A percentile compares a stretch with the other conserved stretches of the same genome.
Evolutionary conservation across 768 basidiomycete genomes (phyloP).

Genomic region (Podaxis rugospora): DNA sequence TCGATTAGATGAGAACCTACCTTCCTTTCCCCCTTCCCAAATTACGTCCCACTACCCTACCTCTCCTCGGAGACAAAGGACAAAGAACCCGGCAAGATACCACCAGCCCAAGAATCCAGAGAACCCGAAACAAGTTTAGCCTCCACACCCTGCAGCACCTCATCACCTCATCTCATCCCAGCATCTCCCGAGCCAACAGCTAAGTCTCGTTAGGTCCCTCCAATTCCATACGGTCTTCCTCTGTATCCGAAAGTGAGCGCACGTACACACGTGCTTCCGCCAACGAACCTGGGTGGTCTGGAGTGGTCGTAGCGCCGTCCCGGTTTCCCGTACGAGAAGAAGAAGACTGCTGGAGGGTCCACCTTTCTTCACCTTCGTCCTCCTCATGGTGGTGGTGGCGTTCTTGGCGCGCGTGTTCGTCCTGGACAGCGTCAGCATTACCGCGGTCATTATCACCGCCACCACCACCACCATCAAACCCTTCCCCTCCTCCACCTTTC

Average conservation of each 20-base stretch:
- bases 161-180: neutral
- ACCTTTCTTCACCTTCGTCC: too few species aligned
- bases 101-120: neutral
- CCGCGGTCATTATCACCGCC: neutral
- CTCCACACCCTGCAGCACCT: neutral
- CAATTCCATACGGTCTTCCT: neutral
- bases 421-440: neutral
- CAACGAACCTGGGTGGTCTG: too few species aligned
- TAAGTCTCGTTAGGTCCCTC: neutral
- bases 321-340: too few species aligned
- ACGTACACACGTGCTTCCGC: too few species aligned
- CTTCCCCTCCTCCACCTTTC: neutral
- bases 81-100: neutral
- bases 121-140: neutral
- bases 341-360: too few species aligned
- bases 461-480: neutral
- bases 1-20: slow-evolving; percentile 15
- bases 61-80: neutral
- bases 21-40: slow-evolving; percentile 39
- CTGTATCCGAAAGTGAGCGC: neutral
- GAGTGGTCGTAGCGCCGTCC: too few species aligned
- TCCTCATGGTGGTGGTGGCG: too few species aligned
- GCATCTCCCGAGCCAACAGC: neutral
- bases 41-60: too few species aligned
- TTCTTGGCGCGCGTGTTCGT: neutral